Evolutionary conservation across 768 basidiomycete species (phyloP), one percentile per base, ranked within the genome.

Genomic region (Lentinula sp.): DNA sequence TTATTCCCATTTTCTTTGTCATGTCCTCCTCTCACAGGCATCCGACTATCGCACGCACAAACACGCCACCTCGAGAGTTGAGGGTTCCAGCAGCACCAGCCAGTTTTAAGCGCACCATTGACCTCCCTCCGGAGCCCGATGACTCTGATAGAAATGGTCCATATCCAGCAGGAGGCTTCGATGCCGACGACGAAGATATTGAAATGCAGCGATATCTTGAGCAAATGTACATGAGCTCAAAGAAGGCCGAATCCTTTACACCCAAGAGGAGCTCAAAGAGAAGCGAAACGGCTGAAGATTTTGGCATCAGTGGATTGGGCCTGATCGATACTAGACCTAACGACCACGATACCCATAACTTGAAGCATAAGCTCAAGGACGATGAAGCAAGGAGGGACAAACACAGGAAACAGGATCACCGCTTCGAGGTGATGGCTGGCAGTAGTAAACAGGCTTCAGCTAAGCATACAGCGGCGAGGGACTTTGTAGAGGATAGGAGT

Each of bases 71-170:
- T 5, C 21, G 7, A 31, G 55, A 56, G 7, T 10, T 39, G 4
- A 40, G 16, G 3, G 23, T 43, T 15, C 55, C 40, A 2, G 40
- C 55, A n/a, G 55, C 55, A 15, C 55, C 55, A 18, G 21, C 55
- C 10, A 56, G 55, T 11, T 56, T 56, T 16, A 56, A 56, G 55
- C 55, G 13, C 39, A 56, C 55, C 40, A 56, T 56, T 31, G 55
- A 56, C 13, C 55, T 56, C 31, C 55, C 55, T 42, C 40, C 55
- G 11, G 55, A 55, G 9, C 15, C 13, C 10, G 53, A 56, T 43
- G 40, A 56, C 39, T 56, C 3, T 8, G 8, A 18, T 35, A 10
- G 13, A 11, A 11, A 6, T 23, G 16, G 34, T 16, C 11, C 52
- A 7, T 10, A 9, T 9, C 16, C 18, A 40, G 32, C 23, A 15